phyloP scores from a whole-genome alignment of 495 filamentous ascomycete species.

The Penicillium crystallinum region DNA sequence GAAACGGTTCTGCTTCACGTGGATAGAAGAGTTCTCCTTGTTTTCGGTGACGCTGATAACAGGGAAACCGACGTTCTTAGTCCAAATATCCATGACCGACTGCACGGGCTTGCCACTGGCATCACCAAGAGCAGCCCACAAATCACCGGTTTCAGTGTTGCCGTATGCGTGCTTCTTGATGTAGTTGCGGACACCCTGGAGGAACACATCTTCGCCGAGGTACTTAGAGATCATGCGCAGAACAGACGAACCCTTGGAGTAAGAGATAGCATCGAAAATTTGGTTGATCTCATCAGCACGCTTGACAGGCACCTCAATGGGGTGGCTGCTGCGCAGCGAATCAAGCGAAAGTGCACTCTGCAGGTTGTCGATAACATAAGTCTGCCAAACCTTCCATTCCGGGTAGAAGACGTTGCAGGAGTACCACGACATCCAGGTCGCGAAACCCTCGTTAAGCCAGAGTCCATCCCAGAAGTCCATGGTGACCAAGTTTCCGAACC shows the following conservation, averaged over 20 bases:
- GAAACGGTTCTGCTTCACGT: slow-evolving; percentile 64
- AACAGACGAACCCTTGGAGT: slow-evolving; percentile 93
- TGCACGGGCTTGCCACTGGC: slow-evolving; percentile 88
- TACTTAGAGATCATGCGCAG: slow-evolving; percentile 97
- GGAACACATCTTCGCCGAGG: slow-evolving; percentile 85
- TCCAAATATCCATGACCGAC: slow-evolving; percentile 66
- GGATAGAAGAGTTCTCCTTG: slow-evolving; percentile 37
- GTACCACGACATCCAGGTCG: slow-evolving; percentile 77
- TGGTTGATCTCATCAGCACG: slow-evolving; percentile 94
- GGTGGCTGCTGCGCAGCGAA: slow-evolving; percentile 89
- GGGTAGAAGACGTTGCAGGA: slow-evolving; percentile 74
- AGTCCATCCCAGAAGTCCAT: slow-evolving; percentile 99
- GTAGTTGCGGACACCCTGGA: slow-evolving; percentile 88
- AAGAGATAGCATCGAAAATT: slow-evolving; percentile 97
- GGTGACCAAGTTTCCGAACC: slow-evolving; percentile 98
- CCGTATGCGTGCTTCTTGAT: slow-evolving; percentile 91
- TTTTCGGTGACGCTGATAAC: slow-evolving; percentile 59
- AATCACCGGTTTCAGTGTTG: slow-evolving; percentile 69
- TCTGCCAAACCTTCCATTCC: slow-evolving; percentile 99
- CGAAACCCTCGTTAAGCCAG: slow-evolving; percentile 98
- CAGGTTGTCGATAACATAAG: slow-evolving; percentile 85
- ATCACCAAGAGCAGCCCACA: slow-evolving; percentile 85
- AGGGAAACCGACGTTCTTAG: slow-evolving; percentile 63
- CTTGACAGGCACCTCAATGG: slow-evolving; percentile 95
- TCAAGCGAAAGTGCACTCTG: slow-evolving; percentile 84